Conservation (phyloP, 805 yeast species). For the Zygosaccharomyces kombuchaensis region DNA sequence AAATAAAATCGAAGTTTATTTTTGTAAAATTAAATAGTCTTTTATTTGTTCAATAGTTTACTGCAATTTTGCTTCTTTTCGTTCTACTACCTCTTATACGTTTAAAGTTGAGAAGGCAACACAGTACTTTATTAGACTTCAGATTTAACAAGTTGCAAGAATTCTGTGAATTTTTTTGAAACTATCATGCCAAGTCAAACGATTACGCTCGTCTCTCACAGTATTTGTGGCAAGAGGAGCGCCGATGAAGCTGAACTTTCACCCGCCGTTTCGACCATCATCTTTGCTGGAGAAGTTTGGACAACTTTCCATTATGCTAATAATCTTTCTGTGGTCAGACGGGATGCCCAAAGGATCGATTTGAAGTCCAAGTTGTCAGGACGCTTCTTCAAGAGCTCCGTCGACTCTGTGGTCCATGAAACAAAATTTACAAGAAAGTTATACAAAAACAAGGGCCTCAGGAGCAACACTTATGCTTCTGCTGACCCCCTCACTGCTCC, state of each 20-base stretch:
- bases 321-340: background rate
- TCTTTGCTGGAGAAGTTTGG: background rate
- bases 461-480: no score
- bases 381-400: background rate
- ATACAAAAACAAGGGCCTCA: background rate
- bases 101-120: no score
- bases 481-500: background rate
- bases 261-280: background rate
- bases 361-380: background rate
- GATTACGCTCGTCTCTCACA: background rate
- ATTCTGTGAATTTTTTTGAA: background rate
- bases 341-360: background rate
- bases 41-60: no score
- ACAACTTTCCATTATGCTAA: conserved; percentile 1
- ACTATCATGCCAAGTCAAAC: background rate
- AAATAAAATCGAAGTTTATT: no score
- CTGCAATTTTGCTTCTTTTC: no score
- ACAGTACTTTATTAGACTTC: no score
- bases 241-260: background rate
- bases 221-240: background rate
- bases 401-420: background rate
- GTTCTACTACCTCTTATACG: no score
- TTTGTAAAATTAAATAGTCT: no score
- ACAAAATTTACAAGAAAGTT: background rate
- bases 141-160: no score